Evolutionary conservation across 2,329 filamentous ascomycete genomes (phyloP).

Genomic region (Metarhizium album): DNA sequence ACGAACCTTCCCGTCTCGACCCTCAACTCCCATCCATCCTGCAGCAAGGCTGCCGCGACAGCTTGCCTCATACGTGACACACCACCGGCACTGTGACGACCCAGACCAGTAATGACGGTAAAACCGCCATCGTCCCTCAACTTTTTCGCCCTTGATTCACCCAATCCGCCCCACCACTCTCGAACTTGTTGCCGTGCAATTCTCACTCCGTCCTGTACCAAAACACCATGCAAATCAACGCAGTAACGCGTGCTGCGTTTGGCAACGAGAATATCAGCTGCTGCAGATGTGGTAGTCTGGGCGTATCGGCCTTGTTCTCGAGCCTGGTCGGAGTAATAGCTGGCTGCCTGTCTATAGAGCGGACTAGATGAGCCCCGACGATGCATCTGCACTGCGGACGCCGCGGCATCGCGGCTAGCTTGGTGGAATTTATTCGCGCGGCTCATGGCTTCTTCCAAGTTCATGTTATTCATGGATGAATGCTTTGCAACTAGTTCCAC

Average conservation of each 20-base stretch:
- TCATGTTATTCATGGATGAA: conserved; percentile 2
- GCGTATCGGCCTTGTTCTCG: conserved; percentile 51
- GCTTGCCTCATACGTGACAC: conserved; percentile 66
- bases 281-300: conserved; percentile 47
- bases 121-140: conserved; percentile 42
- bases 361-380: conserved; percentile 53
- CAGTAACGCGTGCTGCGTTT: conserved; percentile 48
- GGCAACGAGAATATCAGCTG: conserved; percentile 61
- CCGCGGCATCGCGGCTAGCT: conserved; percentile 20
- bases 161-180: conserved; percentile 66
- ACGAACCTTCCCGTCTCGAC: conserved; percentile 59
- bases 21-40: conserved; percentile 76
- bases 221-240: conserved; percentile 77
- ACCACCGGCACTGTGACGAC: conserved; percentile 67
- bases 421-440: conserved; percentile 18
- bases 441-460: conserved; percentile 19
- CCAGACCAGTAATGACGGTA: conserved; percentile 70
- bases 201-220: conserved; percentile 67
- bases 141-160: conserved; percentile 46
- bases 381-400: conserved; percentile 30
- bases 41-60: conserved; percentile 63
- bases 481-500: neutral
- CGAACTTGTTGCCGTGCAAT: conserved; percentile 60
- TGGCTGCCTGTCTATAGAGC: conserved; percentile 64
- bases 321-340: conserved; percentile 62